Evolutionary conservation across 352 stramenopile genomes (phyloP).

Genomic region (Globisporangium viniferum): DNA sequence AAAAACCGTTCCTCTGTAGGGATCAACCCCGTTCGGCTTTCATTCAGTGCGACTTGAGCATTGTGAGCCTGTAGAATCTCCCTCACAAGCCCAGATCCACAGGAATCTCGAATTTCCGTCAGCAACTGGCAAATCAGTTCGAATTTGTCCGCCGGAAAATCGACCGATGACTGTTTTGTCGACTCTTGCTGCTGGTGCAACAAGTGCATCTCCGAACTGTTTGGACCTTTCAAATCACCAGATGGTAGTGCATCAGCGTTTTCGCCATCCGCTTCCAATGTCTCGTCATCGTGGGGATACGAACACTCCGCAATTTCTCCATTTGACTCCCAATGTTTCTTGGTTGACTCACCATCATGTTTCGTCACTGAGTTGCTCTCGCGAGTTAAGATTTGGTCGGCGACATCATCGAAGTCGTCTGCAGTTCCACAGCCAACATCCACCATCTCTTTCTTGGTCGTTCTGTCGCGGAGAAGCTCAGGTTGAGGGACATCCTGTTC

Average conservation of each 20-base stretch:
- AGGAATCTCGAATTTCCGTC: conserved; percentile 31
- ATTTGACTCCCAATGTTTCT: neutral
- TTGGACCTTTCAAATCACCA: neutral
- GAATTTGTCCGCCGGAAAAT: conserved; percentile 28
- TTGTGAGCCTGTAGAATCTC: conserved; percentile 11
- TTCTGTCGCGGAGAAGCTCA: neutral
- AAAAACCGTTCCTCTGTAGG: neutral
- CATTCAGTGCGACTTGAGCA: neutral
- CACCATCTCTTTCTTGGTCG: neutral
- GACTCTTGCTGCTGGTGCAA: neutral
- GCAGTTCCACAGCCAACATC: conserved; percentile 2
- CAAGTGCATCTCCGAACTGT: neutral
- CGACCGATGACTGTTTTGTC: neutral
- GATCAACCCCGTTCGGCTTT: neutral
- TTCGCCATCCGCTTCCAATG: neutral
- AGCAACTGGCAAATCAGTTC: conserved; percentile 35
- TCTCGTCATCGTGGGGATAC: no score
- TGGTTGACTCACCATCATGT: neutral
- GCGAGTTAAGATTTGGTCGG: neutral
- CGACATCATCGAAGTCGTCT: neutral
- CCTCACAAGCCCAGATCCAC: conserved; percentile 9
- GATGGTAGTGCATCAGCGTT: neutral
- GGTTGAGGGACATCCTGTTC: neutral
- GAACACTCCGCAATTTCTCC: neutral
- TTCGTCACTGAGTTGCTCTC: neutral